Evolutionary conservation across 306 rosid species (phyloP).

Genomic region (Trifolium subterraneum): DNA sequence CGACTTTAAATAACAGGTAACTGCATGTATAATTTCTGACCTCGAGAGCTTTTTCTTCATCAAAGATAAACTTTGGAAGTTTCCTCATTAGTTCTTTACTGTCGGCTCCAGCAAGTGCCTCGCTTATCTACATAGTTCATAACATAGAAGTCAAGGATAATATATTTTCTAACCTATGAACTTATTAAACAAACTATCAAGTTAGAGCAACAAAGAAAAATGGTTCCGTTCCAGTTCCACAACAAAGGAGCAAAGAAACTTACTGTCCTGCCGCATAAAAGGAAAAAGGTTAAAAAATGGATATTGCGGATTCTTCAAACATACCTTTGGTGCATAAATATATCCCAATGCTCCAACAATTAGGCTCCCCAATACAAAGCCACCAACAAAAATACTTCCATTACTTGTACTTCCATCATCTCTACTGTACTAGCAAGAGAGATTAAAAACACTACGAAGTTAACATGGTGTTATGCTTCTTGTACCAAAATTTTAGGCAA

Average conservation of each 20-base stretch:
- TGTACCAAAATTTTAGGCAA: slow-evolving; percentile 5
- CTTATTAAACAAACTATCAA: slow-evolving; percentile 10
- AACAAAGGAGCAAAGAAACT: neutral
- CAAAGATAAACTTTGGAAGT: slow-evolving; percentile 71
- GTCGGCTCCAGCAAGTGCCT: slow-evolving; percentile 62
- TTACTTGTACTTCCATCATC: slow-evolving; percentile 49
- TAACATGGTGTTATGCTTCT: slow-evolving; percentile 18
- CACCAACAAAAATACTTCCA: slow-evolving; percentile 65
- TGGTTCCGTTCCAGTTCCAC: neutral
- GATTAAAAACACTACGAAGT: slow-evolving; percentile 11
- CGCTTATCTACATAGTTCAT: slow-evolving; percentile 52
- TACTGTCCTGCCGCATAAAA: neutral
- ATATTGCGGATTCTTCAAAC: slow-evolving; percentile 10
- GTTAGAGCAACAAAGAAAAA: slow-evolving; percentile 22
- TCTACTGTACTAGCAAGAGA: slow-evolving; percentile 50
- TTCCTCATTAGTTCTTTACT: slow-evolving; percentile 66
- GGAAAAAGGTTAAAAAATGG: neutral
- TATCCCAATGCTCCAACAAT: slow-evolving; percentile 70
- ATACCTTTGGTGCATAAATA: slow-evolving; percentile 72
- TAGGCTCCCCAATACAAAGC: slow-evolving; percentile 68
- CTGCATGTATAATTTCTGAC: slow-evolving; percentile 47
- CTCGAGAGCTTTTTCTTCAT: slow-evolving; percentile 72
- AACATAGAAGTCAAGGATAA: slow-evolving; percentile 29
- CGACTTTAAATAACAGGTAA: slow-evolving; percentile 28
- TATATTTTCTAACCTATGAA: neutral